These are phyloP conservation scores for Ormosia emarginata DNA, from an alignment of 306 rosid genomes.

Conservation along the genomic window DNA sequence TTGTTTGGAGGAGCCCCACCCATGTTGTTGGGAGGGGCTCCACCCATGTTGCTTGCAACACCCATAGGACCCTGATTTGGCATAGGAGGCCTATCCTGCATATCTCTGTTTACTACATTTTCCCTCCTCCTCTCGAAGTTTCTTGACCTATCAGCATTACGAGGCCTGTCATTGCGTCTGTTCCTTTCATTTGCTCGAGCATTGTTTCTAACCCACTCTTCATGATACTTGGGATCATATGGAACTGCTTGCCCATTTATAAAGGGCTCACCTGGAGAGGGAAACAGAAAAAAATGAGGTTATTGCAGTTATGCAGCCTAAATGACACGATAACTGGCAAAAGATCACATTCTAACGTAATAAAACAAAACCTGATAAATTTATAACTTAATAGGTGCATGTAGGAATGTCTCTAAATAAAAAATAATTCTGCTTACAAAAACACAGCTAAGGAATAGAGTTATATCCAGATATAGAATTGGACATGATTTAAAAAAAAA, in stretches of 20 bases:
- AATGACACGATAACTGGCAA: background rate
- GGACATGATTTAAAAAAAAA: background rate
- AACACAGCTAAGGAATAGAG: background rate
- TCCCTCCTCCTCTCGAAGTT: slow-evolving; percentile 92
- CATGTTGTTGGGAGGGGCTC: slow-evolving; percentile 15
- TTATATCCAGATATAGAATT: background rate
- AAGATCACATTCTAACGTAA: background rate
- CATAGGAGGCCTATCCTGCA: slow-evolving; percentile 52
- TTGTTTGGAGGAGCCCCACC: slow-evolving; percentile 26
- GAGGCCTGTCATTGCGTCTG: slow-evolving; percentile 88
- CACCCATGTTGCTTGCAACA: slow-evolving; percentile 16
- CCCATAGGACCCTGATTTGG: slow-evolving; percentile 15
- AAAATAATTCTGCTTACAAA: background rate
- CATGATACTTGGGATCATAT: slow-evolving; percentile 89
- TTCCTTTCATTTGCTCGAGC: slow-evolving; percentile 90
- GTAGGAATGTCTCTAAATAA: background rate
- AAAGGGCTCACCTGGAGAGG: slow-evolving; percentile 82
- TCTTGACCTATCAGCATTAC: slow-evolving; percentile 73
- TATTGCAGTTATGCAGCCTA: background rate
- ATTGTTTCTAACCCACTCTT: slow-evolving; percentile 93
- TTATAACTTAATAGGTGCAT: background rate
- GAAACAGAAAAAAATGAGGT: background rate
- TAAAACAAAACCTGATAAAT: background rate
- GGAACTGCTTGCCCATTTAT: slow-evolving; percentile 90
- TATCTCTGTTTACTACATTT: slow-evolving; percentile 61